Conservation (phyloP, 495 filamentous ascomycete species). For the Bryoglossum gracile region DNA sequence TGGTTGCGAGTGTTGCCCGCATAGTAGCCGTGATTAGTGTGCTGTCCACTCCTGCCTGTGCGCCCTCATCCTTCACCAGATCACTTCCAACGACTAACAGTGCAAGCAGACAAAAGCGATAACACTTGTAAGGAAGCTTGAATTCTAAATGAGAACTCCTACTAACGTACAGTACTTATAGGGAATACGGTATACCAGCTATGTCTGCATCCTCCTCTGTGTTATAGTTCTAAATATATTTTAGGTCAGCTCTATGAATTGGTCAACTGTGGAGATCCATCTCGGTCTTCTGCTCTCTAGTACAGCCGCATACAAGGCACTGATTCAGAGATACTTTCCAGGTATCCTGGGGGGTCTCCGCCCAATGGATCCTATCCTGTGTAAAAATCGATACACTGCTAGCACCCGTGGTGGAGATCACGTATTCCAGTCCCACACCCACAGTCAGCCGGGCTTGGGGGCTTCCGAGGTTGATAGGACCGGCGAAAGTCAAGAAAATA, state of each 20-base stretch:
- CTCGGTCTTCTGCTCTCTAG: not conserved
- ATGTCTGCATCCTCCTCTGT: not conserved
- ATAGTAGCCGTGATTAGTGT: conserved; percentile 1
- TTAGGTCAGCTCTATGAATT: not conserved
- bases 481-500: not conserved
- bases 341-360: not conserved
- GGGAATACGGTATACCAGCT: not conserved
- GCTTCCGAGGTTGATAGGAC: conserved; percentile 1
- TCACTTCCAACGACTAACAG: not conserved
- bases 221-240: not conserved
- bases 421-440: not conserved
- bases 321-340: conserved; percentile 1
- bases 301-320: not conserved
- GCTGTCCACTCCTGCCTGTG: not conserved
- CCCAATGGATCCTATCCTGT: not conserved
- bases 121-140: not conserved
- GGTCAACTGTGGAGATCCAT: not conserved
- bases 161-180: not conserved
- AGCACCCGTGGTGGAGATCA: not conserved
- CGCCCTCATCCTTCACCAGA: conserved; percentile 1
- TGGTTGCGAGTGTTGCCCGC: conserved; percentile 4
- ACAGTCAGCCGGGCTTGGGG: not conserved
- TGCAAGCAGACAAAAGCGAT: not conserved
- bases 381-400: not conserved
- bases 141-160: not conserved